Percentiles rank a stretch among this genome's conserved stretches.
phyloP scores from a whole-genome alignment of 2,329 filamentous ascomycete genomes.

The Coniochaeta sp. region DNA sequence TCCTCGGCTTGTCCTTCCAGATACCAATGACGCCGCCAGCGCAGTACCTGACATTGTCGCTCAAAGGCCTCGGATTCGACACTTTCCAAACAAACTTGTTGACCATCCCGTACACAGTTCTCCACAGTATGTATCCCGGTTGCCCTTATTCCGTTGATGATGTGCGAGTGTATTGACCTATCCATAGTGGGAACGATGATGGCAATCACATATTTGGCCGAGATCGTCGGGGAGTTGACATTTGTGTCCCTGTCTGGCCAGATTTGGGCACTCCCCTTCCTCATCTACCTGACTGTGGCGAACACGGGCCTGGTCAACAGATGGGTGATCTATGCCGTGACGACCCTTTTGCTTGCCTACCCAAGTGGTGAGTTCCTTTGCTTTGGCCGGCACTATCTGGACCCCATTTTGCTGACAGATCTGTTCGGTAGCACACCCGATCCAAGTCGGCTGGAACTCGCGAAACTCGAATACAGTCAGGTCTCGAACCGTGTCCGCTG shows the following conservation, averaged over 20 bases:
- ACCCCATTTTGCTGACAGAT: slow-evolving; percentile 3
- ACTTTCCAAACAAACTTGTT: slow-evolving; percentile 58
- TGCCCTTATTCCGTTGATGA: no score
- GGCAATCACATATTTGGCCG: slow-evolving; percentile 27
- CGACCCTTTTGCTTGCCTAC: slow-evolving; percentile 31
- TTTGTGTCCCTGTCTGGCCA: slow-evolving; percentile 41
- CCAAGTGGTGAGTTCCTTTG: slow-evolving; percentile 25
- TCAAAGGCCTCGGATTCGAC: slow-evolving; percentile 49
- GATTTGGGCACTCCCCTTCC: slow-evolving; percentile 53
- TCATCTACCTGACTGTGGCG: slow-evolving; percentile 40
- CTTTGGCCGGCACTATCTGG: not conserved
- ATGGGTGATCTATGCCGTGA: slow-evolving; percentile 34
- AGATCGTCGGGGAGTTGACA: slow-evolving; percentile 41
- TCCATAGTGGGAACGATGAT: slow-evolving; percentile 27
- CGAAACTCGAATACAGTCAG: slow-evolving; percentile 56
- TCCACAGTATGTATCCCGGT: slow-evolving; percentile 16
- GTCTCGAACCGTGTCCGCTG: slow-evolving; percentile 54
- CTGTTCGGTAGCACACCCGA: slow-evolving; percentile 30
- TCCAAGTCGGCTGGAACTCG: slow-evolving; percentile 40
- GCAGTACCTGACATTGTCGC: slow-evolving; percentile 51
- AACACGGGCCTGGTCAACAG: slow-evolving; percentile 27
- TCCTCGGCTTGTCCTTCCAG: slow-evolving; percentile 45
- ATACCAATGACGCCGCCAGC: slow-evolving; percentile 42
- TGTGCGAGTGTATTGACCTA: not conserved
- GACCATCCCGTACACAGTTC: slow-evolving; percentile 44